phyloP scores from a whole-genome alignment of 129 eudicot genomes.

The Centaurea solstitialis region DNA sequence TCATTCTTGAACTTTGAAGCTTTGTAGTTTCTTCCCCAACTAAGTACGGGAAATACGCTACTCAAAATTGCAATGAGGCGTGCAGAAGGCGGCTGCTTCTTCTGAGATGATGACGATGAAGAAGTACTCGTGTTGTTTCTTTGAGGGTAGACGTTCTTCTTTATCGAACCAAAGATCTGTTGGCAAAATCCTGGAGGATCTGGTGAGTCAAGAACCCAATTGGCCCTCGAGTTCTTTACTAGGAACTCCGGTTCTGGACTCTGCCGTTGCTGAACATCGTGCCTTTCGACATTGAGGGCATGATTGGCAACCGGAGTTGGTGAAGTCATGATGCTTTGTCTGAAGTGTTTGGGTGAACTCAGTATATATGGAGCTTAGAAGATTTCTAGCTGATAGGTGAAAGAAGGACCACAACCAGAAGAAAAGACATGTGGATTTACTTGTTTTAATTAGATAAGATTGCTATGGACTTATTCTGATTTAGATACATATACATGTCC shows the following conservation, averaged over 20 bases:
- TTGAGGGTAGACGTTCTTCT: conserved; percentile 21
- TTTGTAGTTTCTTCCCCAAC: conserved; percentile 57
- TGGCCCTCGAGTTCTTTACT: conserved; percentile 30
- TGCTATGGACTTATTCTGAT: background rate
- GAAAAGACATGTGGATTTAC: background rate
- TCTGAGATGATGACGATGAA: conserved; percentile 24
- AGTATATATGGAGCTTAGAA: conserved; percentile 18
- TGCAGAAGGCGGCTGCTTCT: conserved; percentile 23
- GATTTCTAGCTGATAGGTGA: background rate
- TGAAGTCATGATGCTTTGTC: conserved; percentile 21
- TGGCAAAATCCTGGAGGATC: conserved; percentile 53
- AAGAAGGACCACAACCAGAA: conserved; percentile 28
- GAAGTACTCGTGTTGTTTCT: background rate
- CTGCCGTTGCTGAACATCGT: background rate
- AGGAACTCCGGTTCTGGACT: background rate
- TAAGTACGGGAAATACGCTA: conserved; percentile 53
- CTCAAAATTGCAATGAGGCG: conserved; percentile 18
- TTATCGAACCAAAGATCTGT: conserved; percentile 39
- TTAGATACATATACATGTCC: background rate
- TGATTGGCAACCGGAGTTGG: conserved; percentile 25
- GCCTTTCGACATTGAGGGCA: conserved; percentile 30
- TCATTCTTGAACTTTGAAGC: conserved; percentile 59
- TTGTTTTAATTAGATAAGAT: background rate
- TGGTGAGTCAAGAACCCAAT: conserved; percentile 60
- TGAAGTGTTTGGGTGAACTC: conserved; percentile 56